phyloP scores from a whole-genome alignment of 2,329 filamentous ascomycete species.

The Sarocladium kiliense region DNA sequence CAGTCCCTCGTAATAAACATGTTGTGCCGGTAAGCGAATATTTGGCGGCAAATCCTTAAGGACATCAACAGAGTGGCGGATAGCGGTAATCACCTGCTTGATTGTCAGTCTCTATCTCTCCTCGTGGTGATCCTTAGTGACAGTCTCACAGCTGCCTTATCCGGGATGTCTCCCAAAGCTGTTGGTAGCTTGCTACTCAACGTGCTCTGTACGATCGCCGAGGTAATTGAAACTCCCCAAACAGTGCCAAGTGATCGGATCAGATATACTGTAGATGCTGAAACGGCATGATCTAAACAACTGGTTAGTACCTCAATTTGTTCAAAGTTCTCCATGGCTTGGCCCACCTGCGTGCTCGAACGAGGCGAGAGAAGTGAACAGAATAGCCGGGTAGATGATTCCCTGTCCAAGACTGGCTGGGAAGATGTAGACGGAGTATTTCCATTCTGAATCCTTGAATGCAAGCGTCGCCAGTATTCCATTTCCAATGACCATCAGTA shows the following conservation, averaged over 20 bases:
- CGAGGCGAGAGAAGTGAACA: conserved; percentile 58
- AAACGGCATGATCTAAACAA: conserved; percentile 53
- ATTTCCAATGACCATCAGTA: conserved; percentile 50
- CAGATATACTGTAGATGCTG: conserved; percentile 58
- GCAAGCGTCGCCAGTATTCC: conserved; percentile 43
- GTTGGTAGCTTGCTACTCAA: conserved; percentile 48
- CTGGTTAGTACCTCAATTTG: background rate
- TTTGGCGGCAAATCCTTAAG: conserved; percentile 50
- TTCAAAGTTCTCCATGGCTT: background rate
- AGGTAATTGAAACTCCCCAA: conserved; percentile 59
- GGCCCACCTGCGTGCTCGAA: conserved; percentile 54
- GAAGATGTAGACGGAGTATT: conserved; percentile 53
- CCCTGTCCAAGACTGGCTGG: conserved; percentile 56
- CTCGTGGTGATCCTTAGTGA: too few species aligned
- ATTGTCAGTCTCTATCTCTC: conserved; percentile 15
- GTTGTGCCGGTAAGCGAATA: conserved; percentile 48
- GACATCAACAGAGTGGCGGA: conserved; percentile 55
- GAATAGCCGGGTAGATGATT: conserved; percentile 50
- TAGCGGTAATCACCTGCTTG: conserved; percentile 52
- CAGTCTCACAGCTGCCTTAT: conserved; percentile 55
- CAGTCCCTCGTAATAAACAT: conserved; percentile 57
- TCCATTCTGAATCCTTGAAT: conserved; percentile 44
- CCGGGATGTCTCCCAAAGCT: conserved; percentile 48
- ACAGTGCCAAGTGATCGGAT: conserved; percentile 59
- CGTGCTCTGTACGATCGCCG: conserved; percentile 58